Base-by-base conservation (phyloP, 768 basidiomycete species). In the Suillus spraguei region DNA sequence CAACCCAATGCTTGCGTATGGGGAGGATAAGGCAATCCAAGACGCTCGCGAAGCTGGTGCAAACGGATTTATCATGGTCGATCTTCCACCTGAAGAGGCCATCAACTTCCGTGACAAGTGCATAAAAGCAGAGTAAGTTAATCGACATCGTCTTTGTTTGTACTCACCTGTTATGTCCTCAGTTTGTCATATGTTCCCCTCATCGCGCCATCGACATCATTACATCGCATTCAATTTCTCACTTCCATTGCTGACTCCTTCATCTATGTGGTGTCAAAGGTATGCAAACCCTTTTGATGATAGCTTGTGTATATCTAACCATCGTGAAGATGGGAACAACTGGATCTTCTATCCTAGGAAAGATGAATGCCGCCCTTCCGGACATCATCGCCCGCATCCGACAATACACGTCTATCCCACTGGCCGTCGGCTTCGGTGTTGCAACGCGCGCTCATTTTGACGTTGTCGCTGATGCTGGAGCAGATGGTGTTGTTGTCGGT, bases 201-300 rank as follows among this genome's bases (percentile, higher is more conserved):
- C 24, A 90, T 99, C 67, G 96, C 97, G 1, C 97, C 97, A 2
- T 97, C 95, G 0, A 99, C 97, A 1, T 89, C 90, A 36, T 80
- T 92, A 52, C 80, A 86, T 59, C 91, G 97, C 46, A 94, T 99
- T 72, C 87, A 91, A 69, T 97, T 97, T 79, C 83, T 99, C 46
- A 81, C 94, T 2, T 87, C 90, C 9, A 98, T 99, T 68, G 97
- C 97, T 20, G 97, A 99, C 75, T 89, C 90, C 3, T 99, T 99
- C 82, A 94, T 99, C 66, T 99, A 99, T 74, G 88, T 99, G 54
- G 96, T 98, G n/a, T 97, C 96, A 55, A 97, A 94, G 82, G 95
- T 92, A 69, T 44, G 77, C 67, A 58, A 24, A 24, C 38, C 65
- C 9, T 49, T 28, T 56, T 33, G 3, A 32, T 32, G 13, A 44